Conservation (phyloP, 495 filamentous ascomycete genomes). For the Talaromyces borbonicus region DNA sequence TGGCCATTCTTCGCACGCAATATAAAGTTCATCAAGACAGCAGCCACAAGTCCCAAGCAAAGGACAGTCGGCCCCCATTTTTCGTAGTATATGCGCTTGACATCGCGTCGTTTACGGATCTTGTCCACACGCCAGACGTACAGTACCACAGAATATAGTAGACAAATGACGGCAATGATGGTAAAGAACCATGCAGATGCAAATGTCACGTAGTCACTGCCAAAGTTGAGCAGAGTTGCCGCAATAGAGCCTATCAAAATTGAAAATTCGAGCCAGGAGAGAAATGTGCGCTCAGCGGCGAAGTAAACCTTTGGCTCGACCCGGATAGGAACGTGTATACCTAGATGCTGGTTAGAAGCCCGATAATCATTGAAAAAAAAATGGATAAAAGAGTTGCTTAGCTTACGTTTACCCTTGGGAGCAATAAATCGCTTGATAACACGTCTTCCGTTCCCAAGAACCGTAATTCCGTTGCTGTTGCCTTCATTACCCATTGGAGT, state of each 20-base stretch:
- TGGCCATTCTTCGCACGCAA: constrained; percentile 25
- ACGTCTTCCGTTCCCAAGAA: constrained; percentile 39
- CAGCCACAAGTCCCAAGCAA: constrained; percentile 59
- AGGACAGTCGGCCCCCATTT: constrained; percentile 74
- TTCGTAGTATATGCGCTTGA: constrained; percentile 73
- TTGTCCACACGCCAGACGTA: constrained; percentile 82
- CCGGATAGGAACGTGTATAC: constrained; percentile 87
- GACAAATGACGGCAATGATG: constrained; percentile 58
- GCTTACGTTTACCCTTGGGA: constrained; percentile 72
- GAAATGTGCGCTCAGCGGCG: constrained; percentile 88
- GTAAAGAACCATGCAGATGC: constrained; percentile 70
- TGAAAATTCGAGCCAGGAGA: constrained; percentile 94
- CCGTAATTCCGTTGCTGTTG: constrained; percentile 35
- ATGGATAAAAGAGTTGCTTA: constrained; percentile 2
- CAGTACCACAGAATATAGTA: constrained; percentile 69
- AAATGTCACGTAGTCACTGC: constrained; percentile 45
- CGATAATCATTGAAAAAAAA: neutral
- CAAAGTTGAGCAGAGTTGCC: constrained; percentile 85
- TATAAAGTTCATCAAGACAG: constrained; percentile 69
- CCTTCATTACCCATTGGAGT: constrained; percentile 47
- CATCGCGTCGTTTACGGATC: constrained; percentile 69
- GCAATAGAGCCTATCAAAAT: constrained; percentile 92
- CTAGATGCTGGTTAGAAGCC: constrained; percentile 19
- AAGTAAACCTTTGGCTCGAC: constrained; percentile 98
- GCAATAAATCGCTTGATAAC: constrained; percentile 65